Conservation (phyloP, 179 eudicot genomes). For the Spergularia azorica region DNA sequence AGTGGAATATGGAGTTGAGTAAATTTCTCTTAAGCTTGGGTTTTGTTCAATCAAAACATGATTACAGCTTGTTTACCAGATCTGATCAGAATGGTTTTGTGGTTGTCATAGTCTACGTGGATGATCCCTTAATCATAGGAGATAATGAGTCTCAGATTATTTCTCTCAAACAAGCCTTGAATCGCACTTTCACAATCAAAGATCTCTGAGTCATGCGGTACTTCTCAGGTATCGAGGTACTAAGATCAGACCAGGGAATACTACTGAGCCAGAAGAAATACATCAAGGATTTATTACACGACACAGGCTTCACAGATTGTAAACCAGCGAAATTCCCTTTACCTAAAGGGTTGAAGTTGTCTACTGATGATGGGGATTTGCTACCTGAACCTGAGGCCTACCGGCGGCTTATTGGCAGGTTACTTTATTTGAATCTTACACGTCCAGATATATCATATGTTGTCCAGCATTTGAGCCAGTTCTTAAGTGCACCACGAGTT, state of each 20-base stretch:
- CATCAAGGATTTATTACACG: too few relatives aligned
- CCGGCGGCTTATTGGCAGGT: too few relatives aligned
- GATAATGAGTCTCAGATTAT: not conserved
- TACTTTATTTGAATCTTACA: too few relatives aligned
- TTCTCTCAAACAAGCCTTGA: not conserved
- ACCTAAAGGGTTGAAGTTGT: too few relatives aligned
- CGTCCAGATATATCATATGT: too few relatives aligned
- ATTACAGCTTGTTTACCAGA: not conserved
- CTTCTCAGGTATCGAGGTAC: not conserved
- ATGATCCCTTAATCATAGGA: not conserved
- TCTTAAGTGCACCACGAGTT: too few relatives aligned
- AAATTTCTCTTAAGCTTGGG: not conserved
- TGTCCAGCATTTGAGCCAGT: too few relatives aligned
- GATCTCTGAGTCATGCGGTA: not conserved
- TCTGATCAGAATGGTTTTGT: not conserved
- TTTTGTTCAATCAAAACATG: not conserved
- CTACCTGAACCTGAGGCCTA: too few relatives aligned
- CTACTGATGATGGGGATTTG: too few relatives aligned
- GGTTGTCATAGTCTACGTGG: not conserved
- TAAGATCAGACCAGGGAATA: not conserved
- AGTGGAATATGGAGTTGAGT: slow-evolving; percentile 17
- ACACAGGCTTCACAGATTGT: too few relatives aligned
- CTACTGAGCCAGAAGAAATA: too few relatives aligned
- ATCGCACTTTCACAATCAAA: not conserved
- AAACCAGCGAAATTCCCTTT: too few relatives aligned